A percentile compares a stretch with the other conserved stretches of the same genome.
Conservation (phyloP, 2,329 filamentous ascomycete genomes). For the Emergomyces orientalis region DNA sequence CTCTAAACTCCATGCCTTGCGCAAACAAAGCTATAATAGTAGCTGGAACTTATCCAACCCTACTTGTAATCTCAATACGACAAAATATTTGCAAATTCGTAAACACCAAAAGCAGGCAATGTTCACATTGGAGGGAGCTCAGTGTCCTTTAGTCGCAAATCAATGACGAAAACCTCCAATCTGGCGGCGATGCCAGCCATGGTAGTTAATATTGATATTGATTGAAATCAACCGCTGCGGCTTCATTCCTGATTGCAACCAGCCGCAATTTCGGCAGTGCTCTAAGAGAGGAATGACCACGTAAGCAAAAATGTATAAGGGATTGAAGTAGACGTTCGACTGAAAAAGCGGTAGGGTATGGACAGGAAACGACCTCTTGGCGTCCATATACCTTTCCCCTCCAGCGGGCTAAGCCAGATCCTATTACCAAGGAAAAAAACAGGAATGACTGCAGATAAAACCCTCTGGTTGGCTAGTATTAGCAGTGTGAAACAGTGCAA, state of each 20-base stretch:
- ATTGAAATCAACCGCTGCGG: not conserved
- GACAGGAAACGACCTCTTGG: slow-evolving; percentile 1
- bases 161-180: not conserved
- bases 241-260: not conserved
- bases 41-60: not conserved
- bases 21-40: not conserved
- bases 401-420: not conserved
- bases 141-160: not conserved
- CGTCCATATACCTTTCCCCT: not conserved
- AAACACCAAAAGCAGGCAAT: not conserved
- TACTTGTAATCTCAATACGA: not conserved
- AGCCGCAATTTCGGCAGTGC: not conserved
- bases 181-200: not conserved
- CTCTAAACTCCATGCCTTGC: not conserved
- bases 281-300: not conserved
- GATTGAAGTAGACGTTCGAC: not conserved
- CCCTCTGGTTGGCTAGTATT: slow-evolving; percentile 1
- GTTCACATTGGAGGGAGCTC: not conserved
- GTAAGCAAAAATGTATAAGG: not conserved
- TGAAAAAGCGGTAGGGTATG: slow-evolving; percentile 3
- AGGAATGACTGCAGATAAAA: not conserved
- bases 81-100: not conserved
- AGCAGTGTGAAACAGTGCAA: not conserved
- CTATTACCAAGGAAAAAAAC: not conserved
- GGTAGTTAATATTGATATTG: not conserved